These are phyloP conservation scores for Kockovaella imperatae DNA, from an alignment of 768 basidiomycete genomes.

Conservation along the genomic window DNA sequence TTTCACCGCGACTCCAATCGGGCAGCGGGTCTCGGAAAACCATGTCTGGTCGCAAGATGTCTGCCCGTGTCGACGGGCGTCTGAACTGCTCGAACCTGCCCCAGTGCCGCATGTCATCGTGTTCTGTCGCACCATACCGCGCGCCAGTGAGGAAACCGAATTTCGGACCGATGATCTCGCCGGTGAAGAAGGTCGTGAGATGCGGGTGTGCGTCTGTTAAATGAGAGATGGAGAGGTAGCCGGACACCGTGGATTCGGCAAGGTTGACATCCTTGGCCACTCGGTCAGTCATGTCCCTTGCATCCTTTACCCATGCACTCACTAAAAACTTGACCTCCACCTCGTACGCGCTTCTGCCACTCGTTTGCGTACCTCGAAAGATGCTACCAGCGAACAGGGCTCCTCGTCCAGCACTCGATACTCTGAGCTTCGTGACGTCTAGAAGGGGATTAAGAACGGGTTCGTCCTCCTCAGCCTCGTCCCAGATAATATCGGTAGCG, in stretches of 20 bases:
- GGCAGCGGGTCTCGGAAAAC: conserved; percentile 55
- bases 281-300: neutral
- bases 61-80: conserved; percentile 59
- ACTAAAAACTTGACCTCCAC: conserved; percentile 88
- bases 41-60: conserved; percentile 67
- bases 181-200: conserved; percentile 92
- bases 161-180: conserved; percentile 84
- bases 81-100: conserved; percentile 83
- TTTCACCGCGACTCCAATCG: conserved; percentile 15
- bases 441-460: conserved; percentile 31
- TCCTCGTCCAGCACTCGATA: conserved; percentile 32
- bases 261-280: conserved; percentile 74
- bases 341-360: conserved; percentile 87
- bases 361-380: conserved; percentile 88
- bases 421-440: conserved; percentile 26
- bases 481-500: too few relatives aligned
- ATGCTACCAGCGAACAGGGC: conserved; percentile 70
- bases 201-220: conserved; percentile 92
- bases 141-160: conserved; percentile 83
- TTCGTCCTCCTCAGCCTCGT: conserved; percentile 6
- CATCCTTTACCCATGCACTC: conserved; percentile 39
- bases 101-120: conserved; percentile 93
- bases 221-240: conserved; percentile 86
- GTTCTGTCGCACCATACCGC: conserved; percentile 58
- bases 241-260: conserved; percentile 71